phyloP scores from a whole-genome alignment of 805 yeast genomes.

The Ogataea henricii region DNA sequence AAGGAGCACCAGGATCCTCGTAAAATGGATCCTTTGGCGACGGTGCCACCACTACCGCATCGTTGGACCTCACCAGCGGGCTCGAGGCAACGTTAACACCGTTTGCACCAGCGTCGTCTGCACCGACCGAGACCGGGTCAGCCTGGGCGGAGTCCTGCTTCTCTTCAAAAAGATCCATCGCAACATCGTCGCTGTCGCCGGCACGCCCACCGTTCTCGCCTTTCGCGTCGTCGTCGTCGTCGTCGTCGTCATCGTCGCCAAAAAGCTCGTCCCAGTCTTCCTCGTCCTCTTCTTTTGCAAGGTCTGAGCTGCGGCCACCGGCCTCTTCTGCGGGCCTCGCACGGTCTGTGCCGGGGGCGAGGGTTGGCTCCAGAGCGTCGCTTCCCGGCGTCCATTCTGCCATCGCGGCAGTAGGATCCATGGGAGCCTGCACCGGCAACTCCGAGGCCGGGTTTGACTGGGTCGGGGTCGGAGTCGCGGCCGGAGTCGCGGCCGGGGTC shows the following conservation, averaged over 20 bases:
- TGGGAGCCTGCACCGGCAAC: too few species aligned
- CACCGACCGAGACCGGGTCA: too few species aligned
- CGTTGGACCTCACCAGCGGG: slow-evolving; percentile 7
- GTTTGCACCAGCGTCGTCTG: background rate
- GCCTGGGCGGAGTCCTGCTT: slow-evolving; percentile 4
- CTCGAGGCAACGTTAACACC: slow-evolving; percentile 5
- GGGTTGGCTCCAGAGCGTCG: background rate
- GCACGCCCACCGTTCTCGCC: too few species aligned
- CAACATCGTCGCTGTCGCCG: slow-evolving; percentile 10
- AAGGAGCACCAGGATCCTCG: slow-evolving; percentile 83
- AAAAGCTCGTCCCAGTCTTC: slow-evolving; percentile 35
- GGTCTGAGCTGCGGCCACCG: background rate
- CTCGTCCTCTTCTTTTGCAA: slow-evolving; percentile 17
- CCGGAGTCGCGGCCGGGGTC: background rate
- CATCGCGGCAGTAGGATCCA: too few species aligned
- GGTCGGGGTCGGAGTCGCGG: background rate
- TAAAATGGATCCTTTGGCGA: slow-evolving; percentile 53
- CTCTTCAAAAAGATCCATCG: slow-evolving; percentile 11
- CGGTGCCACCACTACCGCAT: background rate
- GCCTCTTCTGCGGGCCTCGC: background rate
- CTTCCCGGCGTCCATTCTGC: background rate
- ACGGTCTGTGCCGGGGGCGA: background rate
- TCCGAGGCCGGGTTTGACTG: background rate
- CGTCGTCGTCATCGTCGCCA: slow-evolving; percentile 25
- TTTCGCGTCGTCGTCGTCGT: slow-evolving; percentile 15